Evolutionary conservation across 1,284 basidiomycete genomes (phyloP), one percentile per base, ranked within the genome.

Genomic region (Apiotrichum gamsii): DNA sequence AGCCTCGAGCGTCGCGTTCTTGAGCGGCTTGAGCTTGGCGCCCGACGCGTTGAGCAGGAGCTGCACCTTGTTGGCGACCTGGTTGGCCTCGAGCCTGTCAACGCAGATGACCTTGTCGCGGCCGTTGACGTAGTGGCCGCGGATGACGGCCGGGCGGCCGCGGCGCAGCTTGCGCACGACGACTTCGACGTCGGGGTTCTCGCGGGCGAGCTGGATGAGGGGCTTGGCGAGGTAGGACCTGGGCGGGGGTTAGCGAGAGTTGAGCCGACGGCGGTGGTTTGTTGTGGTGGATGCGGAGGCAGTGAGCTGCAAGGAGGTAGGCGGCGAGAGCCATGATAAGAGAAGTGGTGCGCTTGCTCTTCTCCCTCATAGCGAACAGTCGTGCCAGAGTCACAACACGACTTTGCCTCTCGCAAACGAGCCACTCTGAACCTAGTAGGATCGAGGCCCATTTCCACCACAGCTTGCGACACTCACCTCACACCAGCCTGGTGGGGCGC

Each of bases 91-190:
- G 43, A 76, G 51, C 30, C 58, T 60, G 55, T 73, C 72, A 29
- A 75, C 71, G 58, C 72, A 75, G 46, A 76, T 73, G 45, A 74
- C 74, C 56, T 76, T 76, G 51, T 74, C 73, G 36, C 74, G 61
- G 25, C 73, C 73, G 51, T 74, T 75, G 43, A 70, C 62, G 55
- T 75, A 76, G 49, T 73, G 65, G 1, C 72, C 75, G 41, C 73
- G 52, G 11, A 75, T 43, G 3, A 74, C 59, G 3, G 72, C 73
- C 24, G 73, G 69, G 38, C 60, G 65, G 8, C 66, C 66, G 48
- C 70, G 64, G 46, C 64, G 61, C 36, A 69, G 38, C 52, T 65
- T 58, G 47, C 68, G 58, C 25, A 76, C 70, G 20, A 75, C 61
- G 20, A 76, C 54, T 49, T 76, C 74, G 21, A 74, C 68, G 39